Conservation (phyloP, 768 basidiomycete species). For the Artomyces pyxidatus region DNA sequence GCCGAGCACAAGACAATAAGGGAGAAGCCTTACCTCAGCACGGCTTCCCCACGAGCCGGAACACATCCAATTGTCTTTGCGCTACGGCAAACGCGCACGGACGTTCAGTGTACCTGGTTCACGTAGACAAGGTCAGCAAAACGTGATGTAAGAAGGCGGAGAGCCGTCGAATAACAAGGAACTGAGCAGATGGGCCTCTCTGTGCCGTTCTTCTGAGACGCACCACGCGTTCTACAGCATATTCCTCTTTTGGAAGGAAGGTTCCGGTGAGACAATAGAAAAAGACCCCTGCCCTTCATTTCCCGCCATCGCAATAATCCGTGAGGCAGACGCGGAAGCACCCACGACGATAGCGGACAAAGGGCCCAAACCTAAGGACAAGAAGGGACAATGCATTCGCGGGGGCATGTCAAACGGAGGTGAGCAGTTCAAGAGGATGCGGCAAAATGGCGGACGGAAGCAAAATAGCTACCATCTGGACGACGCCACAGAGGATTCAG, state of each 20-base stretch:
- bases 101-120: slow-evolving; percentile 3
- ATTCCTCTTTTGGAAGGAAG: slow-evolving; percentile 8
- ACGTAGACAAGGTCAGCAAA: slow-evolving; percentile 6
- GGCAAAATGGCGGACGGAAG: no score
- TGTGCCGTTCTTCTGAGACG: no score
- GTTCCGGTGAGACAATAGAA: slow-evolving; percentile 10
- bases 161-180: background rate
- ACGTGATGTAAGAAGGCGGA: slow-evolving; percentile 4
- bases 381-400: no score
- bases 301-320: background rate
- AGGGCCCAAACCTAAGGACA: no score
- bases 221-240: no score
- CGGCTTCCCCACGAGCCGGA: background rate
- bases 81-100: slow-evolving; percentile 3
- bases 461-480: no score
- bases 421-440: no score
- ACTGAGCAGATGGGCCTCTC: no score
- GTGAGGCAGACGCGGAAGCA: background rate
- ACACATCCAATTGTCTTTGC: slow-evolving; percentile 10
- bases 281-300: slow-evolving; percentile 2
- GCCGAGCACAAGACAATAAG: slow-evolving; percentile 14
- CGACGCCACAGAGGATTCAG: no score
- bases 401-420: no score
- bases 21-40: slow-evolving; percentile 12
- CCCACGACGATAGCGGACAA: slow-evolving; percentile 1